Percentiles rank a stretch among this genome's conserved stretches.
Conservation (phyloP, 2,329 filamentous ascomycete genomes). For the Zasmidium angulare region DNA sequence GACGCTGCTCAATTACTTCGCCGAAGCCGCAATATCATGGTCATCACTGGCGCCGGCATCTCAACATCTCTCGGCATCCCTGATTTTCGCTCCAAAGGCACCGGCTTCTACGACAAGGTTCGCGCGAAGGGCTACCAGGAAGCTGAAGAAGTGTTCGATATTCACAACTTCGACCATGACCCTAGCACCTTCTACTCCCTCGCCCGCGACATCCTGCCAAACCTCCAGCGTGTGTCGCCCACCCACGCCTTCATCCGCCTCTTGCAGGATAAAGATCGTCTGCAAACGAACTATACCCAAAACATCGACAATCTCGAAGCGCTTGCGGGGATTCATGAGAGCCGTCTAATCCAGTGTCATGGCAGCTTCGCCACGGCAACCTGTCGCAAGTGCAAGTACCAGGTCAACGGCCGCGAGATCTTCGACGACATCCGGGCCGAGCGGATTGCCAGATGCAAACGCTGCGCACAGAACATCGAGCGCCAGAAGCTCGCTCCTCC, state of each 20-base stretch:
- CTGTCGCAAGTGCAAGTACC: constrained; percentile 77
- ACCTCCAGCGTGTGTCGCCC: constrained; percentile 72
- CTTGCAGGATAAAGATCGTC: constrained; percentile 81
- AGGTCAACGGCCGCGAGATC: constrained; percentile 73
- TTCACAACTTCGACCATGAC: constrained; percentile 79
- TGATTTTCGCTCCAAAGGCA: constrained; percentile 92
- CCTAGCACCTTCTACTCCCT: constrained; percentile 88
- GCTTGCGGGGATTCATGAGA: constrained; percentile 74
- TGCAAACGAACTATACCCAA: constrained; percentile 96
- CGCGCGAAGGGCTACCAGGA: constrained; percentile 69
- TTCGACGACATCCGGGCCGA: constrained; percentile 76
- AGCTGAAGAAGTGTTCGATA: constrained; percentile 94
- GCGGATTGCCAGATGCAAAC: constrained; percentile 73
- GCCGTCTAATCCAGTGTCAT: constrained; percentile 92
- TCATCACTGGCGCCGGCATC: constrained; percentile 93
- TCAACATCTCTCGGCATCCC: constrained; percentile 96
- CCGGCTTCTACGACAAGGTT: constrained; percentile 84
- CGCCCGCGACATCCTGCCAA: constrained; percentile 85
- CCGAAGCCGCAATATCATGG: constrained; percentile 78
- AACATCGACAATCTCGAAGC: constrained; percentile 93
- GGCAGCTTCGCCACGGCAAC: constrained; percentile 92
- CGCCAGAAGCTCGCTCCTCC: constrained; percentile 45
- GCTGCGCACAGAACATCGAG: constrained; percentile 61
- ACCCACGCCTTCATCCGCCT: constrained; percentile 93
- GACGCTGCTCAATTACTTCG: constrained; percentile 79